Conservation (phyloP, 2,329 filamentous ascomycete species). For the Venturia aucupariae region DNA sequence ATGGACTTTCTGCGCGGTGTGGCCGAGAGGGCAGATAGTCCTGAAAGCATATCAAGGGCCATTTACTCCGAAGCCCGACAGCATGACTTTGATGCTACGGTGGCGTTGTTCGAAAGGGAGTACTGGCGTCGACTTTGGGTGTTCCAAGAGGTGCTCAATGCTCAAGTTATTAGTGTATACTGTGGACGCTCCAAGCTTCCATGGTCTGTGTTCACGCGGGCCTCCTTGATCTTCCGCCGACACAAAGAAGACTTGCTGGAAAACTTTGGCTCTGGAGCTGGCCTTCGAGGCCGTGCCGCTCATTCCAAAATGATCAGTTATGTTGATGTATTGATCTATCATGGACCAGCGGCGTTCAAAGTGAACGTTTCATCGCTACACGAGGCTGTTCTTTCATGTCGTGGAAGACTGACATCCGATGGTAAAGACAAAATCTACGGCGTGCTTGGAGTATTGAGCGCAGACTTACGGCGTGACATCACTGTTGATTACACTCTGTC, state of each 20-base stretch:
- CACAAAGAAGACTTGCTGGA: conserved; percentile 17
- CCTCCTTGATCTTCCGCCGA: conserved; percentile 20
- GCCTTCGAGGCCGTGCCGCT: conserved; percentile 8
- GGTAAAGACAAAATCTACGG: conserved; percentile 31
- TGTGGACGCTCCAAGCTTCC: conserved; percentile 18
- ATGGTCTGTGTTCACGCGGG: conserved; percentile 9
- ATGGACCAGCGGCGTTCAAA: conserved; percentile 20
- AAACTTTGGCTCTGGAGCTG: conserved; percentile 11
- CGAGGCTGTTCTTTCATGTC: conserved; percentile 15
- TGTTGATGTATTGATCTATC: conserved; percentile 17
- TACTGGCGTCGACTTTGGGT: conserved; percentile 31
- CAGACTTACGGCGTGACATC: conserved; percentile 22
- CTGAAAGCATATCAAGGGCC: conserved; percentile 1
- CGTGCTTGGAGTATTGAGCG: conserved; percentile 26
- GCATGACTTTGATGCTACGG: conserved; percentile 4
- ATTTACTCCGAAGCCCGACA: conserved; percentile 1
- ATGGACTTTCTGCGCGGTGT: conserved; percentile 15
- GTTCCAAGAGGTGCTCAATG: conserved; percentile 25
- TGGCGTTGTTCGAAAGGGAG: conserved; percentile 26
- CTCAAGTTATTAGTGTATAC: conserved; percentile 19
- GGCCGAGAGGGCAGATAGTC: neutral
- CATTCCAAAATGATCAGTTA: conserved; percentile 13
- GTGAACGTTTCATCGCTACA: conserved; percentile 14
- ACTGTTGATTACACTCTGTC: conserved; percentile 25
- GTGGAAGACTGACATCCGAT: conserved; percentile 24